Base-by-base conservation (phyloP, 2,329 filamentous ascomycete species). In the Aspergillus uvarum region DNA sequence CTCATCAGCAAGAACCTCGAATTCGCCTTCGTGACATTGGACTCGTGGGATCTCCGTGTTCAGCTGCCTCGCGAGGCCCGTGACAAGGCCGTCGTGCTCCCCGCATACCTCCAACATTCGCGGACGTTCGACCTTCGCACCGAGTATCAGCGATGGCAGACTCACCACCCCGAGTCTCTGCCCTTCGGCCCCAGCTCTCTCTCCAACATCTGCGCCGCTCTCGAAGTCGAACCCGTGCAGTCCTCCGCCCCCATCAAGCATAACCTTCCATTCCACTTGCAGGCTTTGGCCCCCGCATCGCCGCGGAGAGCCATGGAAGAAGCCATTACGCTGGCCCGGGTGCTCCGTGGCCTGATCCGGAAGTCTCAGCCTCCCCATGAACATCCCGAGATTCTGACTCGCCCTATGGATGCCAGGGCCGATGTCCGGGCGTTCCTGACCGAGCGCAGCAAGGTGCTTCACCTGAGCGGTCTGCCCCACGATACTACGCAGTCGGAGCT, bases 401-500 rank as follows among this genome's bases (percentile, higher is more conserved):
- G 94, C 61, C 95, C 95, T 50, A 96, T 98, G 89, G 95, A 99
- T 80, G 95, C 95, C 60, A 87, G 93, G 69, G 95, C 95, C 63
- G 95, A 99, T 77, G 95, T 99, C 49, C 87, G 95, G 68, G 95
- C 95, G 56, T 99, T 99, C 80, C 82, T 99, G 59, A 92, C 92
- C 2, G 95, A 99, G 80, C 88, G 95, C 62, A 97, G 93, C 83
- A 99, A 99, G 80, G 94, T 99, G 44, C 86, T 99, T 58, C 95
- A 99, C 78, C 94, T 99, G 88, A 96, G 93, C 71, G 95, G 95
- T 52, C 84, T 99, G 55, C 95, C 95, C 49, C 95, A 99, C 75
- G 95, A 99, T 71, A 99, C 95, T 38, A 99, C 95, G 1, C 95
- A 99, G 80, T 98, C 94, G 3, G 95, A 99, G 80, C 85, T 99